phyloP scores from a whole-genome alignment of 2,329 filamentous ascomycete genomes.

The Ophiostoma tasmaniense region DNA sequence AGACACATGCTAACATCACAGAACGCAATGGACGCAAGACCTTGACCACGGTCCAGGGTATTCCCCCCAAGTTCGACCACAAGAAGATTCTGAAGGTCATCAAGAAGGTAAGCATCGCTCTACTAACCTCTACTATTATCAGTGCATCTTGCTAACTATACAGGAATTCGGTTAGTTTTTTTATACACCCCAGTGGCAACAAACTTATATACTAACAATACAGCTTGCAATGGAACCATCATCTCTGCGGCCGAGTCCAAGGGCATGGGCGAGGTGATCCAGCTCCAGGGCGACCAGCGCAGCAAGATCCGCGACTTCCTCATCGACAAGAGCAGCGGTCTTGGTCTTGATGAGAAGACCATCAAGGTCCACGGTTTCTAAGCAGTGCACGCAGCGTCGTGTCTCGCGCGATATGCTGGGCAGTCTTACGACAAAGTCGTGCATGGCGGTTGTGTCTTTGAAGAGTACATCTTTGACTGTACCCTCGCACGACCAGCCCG shows the following conservation, averaged over 20 bases:
- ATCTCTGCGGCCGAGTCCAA: slow-evolving; percentile 23
- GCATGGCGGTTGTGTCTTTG: slow-evolving; percentile 3
- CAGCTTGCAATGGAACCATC: slow-evolving; percentile 23
- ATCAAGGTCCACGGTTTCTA: slow-evolving; percentile 82
- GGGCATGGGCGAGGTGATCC: slow-evolving; percentile 41
- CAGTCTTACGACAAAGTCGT: slow-evolving; percentile 6
- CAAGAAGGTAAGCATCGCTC: slow-evolving; percentile 60
- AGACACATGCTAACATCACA: slow-evolving; percentile 31
- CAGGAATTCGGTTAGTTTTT: slow-evolving; percentile 11
- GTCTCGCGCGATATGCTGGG: slow-evolving; percentile 13
- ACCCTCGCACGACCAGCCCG: slow-evolving; percentile 1
- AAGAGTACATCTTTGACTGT: slow-evolving; percentile 7
- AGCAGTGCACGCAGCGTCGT: slow-evolving; percentile 22
- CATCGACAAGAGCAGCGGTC: slow-evolving; percentile 87
- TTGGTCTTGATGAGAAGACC: slow-evolving; percentile 90
- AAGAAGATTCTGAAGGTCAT: slow-evolving; percentile 99
- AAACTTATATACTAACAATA: not conserved
- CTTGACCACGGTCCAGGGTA: slow-evolving; percentile 97
- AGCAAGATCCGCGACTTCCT: slow-evolving; percentile 65
- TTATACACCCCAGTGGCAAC: not conserved
- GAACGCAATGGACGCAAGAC: slow-evolving; percentile 99
- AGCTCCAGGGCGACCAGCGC: slow-evolving; percentile 98
- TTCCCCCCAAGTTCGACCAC: slow-evolving; percentile 97
- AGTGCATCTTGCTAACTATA: not conserved
- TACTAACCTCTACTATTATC: not conserved